Base-by-base conservation (phyloP, 306 rosid species). In the Vigna nakashimae region DNA sequence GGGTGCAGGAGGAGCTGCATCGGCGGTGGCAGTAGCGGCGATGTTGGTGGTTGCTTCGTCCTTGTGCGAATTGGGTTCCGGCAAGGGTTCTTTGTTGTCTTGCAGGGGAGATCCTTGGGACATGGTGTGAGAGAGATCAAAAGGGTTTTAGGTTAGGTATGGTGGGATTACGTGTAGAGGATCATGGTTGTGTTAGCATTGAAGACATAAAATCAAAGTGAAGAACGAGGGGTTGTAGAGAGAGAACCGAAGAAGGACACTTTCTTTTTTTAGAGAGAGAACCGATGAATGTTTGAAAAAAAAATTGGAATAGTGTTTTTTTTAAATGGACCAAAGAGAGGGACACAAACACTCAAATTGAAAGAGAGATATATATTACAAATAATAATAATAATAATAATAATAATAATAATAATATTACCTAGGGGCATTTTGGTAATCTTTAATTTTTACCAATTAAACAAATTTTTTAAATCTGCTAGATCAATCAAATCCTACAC, bases 71-170 rank as follows among this genome's bases (percentile, higher is more conserved):
- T 82, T 81, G 74, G 84, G 87, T 55, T 86, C 92, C 55, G 88
- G 85, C 53, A 89, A 88, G 77, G 92, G 91, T 90, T 75, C 81
- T 86, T 58, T 52, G 16, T 87, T 67, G 6, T 88, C 75, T 84
- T 82, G 82, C 83, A 84, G 84, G 64, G 89, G 73, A 73, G 98
- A 88, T 71, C 88, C 90, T 22, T 70, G 83, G 70, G 95, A 89
- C 98, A 93, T 93, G 84, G 82, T 53, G 73, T 8, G 46, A 17
- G 83, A 82, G 88, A 15, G 52, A 60, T 86, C 91, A 87, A 78
- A 78, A 75, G 88, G 89, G 80, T 73, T 80, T 83, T 81, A 75
- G 77, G 49, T 46, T 9, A 74, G 82, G 77, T 87, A 87, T 1
- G 84, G 85, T 83, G 88, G 78, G 88, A 82, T 84, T 83, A 84